Evolutionary conservation across 768 basidiomycete species (phyloP).

Genomic region (Scleroderma citrinum): DNA sequence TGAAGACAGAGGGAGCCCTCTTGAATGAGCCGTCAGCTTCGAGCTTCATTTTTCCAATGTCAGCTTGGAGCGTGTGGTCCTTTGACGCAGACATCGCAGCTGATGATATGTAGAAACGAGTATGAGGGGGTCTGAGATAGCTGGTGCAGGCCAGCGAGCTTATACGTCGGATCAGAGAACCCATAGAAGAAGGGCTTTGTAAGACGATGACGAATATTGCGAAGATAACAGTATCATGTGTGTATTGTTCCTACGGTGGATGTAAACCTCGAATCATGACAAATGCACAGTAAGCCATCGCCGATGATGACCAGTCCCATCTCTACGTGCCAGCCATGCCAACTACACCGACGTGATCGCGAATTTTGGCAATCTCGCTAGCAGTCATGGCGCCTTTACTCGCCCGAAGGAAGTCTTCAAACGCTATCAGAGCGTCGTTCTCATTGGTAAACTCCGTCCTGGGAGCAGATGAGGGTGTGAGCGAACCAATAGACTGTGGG

Average conservation of each 20-base stretch:
- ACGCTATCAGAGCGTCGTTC: constrained; percentile 63
- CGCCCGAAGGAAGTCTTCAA: constrained; percentile 82
- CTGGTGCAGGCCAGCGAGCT: too few species aligned
- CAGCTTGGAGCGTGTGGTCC: constrained; percentile 36
- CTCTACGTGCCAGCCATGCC: constrained; percentile 80
- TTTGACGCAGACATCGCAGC: constrained; percentile 25
- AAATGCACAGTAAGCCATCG: background rate
- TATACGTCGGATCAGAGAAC: constrained; percentile 2
- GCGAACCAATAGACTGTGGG: background rate
- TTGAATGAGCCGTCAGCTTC: constrained; percentile 65
- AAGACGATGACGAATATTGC: background rate
- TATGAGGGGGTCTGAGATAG: background rate
- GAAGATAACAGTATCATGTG: constrained; percentile 13
- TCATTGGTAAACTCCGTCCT: constrained; percentile 60
- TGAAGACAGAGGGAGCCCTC: constrained; percentile 45
- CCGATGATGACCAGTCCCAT: background rate
- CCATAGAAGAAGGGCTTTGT: constrained; percentile 13
- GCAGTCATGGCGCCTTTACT: constrained; percentile 78
- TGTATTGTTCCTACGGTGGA: constrained; percentile 5
- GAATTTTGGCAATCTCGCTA: constrained; percentile 85
- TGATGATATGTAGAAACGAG: background rate
- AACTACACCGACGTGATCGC: constrained; percentile 79
- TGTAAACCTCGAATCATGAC: background rate
- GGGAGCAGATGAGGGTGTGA: constrained; percentile 1
- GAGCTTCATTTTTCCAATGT: constrained; percentile 50